These are phyloP conservation scores for Cladophialophora yegresii DNA, from an alignment of 2,329 filamentous ascomycete species.

Conservation along the genomic window DNA sequence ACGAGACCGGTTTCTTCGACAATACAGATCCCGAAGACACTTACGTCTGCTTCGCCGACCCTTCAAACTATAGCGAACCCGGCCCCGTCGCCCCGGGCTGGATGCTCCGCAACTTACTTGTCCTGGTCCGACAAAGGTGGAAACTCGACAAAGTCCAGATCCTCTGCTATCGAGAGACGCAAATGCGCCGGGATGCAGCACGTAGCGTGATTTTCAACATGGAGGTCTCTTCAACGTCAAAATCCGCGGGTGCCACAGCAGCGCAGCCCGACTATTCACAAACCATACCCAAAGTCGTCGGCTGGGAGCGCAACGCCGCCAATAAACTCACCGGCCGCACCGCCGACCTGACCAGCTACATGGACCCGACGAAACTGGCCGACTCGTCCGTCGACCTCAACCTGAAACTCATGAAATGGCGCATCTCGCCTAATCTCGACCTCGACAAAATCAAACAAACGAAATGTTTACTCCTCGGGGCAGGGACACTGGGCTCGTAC, in stretches of 20 bases:
- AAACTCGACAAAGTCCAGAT: slow-evolving; percentile 75
- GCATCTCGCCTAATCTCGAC: slow-evolving; percentile 83
- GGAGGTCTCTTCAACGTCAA: slow-evolving; percentile 25
- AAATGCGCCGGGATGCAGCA: slow-evolving; percentile 73
- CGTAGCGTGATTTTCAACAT: slow-evolving; percentile 77
- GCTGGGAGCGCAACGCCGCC: slow-evolving; percentile 83
- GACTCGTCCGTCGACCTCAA: slow-evolving; percentile 96
- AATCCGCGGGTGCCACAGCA: slow-evolving; percentile 31
- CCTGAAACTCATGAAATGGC: slow-evolving; percentile 98
- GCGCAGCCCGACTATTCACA: slow-evolving; percentile 10
- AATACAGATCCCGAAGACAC: slow-evolving; percentile 69
- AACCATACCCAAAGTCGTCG: slow-evolving; percentile 81
- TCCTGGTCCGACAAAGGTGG: slow-evolving; percentile 81
- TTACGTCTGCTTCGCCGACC: slow-evolving; percentile 85
- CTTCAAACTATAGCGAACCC: slow-evolving; percentile 85
- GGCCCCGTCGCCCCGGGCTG: slow-evolving; percentile 94
- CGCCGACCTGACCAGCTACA: slow-evolving; percentile 84
- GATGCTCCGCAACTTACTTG: slow-evolving; percentile 85
- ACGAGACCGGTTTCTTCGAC: slow-evolving; percentile 85
- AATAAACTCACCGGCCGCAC: slow-evolving; percentile 76
- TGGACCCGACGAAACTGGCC: slow-evolving; percentile 82
- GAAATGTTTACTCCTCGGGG: slow-evolving; percentile 85
- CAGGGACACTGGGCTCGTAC: slow-evolving; percentile 90
- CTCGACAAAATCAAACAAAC: slow-evolving; percentile 86
- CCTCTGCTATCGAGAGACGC: slow-evolving; percentile 85